Evolutionary conservation across 2,329 filamentous ascomycete species (phyloP).

Genomic region (Pleomassaria siparia): DNA sequence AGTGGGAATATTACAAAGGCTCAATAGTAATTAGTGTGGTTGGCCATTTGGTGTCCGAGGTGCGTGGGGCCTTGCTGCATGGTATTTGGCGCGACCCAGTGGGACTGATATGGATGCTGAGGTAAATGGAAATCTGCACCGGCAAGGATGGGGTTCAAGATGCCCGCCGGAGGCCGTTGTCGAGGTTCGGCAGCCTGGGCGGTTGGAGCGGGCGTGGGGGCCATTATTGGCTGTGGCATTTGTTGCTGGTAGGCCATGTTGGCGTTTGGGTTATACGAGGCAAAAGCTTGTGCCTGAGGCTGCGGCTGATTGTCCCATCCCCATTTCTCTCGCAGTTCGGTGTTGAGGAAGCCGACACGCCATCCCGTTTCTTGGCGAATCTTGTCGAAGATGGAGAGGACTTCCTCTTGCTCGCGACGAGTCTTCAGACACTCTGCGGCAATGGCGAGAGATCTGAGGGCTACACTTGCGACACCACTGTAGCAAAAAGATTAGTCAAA

Average conservation of each 20-base stretch:
- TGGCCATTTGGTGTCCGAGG: neutral
- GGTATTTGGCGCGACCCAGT: constrained; percentile 72
- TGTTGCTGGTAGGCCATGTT: constrained; percentile 28
- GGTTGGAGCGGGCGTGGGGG: constrained; percentile 14
- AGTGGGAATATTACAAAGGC: neutral
- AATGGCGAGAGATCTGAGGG: constrained; percentile 76
- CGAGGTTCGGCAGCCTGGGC: constrained; percentile 11
- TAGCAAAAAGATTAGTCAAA: constrained; percentile 7
- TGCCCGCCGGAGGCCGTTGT: constrained; percentile 49
- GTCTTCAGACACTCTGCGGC: constrained; percentile 72
- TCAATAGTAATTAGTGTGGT: neutral
- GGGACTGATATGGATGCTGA: constrained; percentile 78
- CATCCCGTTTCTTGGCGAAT: constrained; percentile 78
- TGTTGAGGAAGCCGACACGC: constrained; percentile 71
- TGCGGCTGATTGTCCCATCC: constrained; percentile 60
- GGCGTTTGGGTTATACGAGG: constrained; percentile 14
- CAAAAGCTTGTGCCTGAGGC: constrained; percentile 18
- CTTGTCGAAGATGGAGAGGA: constrained; percentile 72
- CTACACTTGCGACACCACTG: constrained; percentile 73
- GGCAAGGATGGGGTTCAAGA: constrained; percentile 70
- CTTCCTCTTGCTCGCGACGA: constrained; percentile 75
- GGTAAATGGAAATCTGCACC: constrained; percentile 75
- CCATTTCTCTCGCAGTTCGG: constrained; percentile 75
- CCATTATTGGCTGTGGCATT: constrained; percentile 10
- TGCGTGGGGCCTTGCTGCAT: constrained; percentile 19